Evolutionary conservation across 306 rosid species (phyloP).

Genomic region (Glycine latifolia): DNA sequence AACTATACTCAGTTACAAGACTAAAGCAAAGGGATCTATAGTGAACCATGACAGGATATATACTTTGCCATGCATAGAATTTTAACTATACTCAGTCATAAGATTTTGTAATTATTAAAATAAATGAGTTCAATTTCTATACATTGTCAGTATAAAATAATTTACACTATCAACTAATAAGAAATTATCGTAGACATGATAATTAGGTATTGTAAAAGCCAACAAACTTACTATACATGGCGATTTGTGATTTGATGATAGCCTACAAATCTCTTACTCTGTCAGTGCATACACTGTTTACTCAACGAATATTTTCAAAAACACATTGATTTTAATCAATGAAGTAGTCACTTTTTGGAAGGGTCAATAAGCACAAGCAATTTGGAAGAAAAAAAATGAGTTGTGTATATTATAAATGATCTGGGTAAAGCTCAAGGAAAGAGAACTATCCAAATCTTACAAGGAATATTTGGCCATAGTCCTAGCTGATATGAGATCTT

Average conservation of each 20-base stretch:
- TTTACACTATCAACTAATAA: no score
- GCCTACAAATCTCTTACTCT: no score
- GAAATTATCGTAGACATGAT: no score
- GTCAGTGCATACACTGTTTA: no score
- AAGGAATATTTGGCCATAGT: neutral
- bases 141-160: no score
- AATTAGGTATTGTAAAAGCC: no score
- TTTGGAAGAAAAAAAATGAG: neutral
- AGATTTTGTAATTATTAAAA: slow-evolving; percentile 28
- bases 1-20: neutral
- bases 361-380: neutral
- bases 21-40: neutral
- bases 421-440: neutral
- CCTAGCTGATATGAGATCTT: neutral
- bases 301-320: neutral
- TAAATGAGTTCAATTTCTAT: neutral
- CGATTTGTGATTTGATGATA: no score
- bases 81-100: neutral
- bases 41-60: neutral
- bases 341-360: slow-evolving; percentile 1
- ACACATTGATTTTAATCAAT: neutral
- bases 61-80: neutral
- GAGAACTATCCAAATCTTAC: neutral
- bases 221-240: no score
- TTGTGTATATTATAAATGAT: neutral